Percentiles rank a stretch among this genome's conserved stretches.
Conservation (phyloP, 2,329 filamentous ascomycete genomes). For the Ambrosiella xylebori region DNA sequence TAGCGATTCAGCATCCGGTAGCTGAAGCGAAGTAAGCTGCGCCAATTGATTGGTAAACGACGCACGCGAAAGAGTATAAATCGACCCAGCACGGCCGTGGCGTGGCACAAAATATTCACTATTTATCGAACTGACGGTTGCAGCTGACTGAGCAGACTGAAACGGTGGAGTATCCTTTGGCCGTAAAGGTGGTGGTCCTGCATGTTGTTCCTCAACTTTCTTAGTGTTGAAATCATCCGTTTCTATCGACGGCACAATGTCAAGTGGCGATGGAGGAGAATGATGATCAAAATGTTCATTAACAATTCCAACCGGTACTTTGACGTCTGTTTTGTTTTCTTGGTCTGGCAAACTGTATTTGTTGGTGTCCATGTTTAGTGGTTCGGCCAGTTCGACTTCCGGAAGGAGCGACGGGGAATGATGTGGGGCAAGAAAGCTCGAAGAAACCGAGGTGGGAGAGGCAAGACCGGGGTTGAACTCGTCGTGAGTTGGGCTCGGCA, state of each 20-base stretch:
- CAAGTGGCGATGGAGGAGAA: conserved; percentile 24
- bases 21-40: conserved; percentile 74
- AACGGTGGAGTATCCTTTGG: conserved; percentile 36
- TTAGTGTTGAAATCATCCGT: too few relatives aligned
- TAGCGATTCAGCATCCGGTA: conserved; percentile 71
- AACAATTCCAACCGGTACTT: conserved; percentile 39
- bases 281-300: conserved; percentile 40
- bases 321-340: conserved; percentile 49
- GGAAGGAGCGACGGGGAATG: conserved; percentile 25
- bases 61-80: conserved; percentile 80
- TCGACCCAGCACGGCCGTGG: conserved; percentile 58
- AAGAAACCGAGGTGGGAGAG: conserved; percentile 6
- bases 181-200: conserved; percentile 1
- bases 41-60: conserved; percentile 89
- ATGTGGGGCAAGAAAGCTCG: conserved; percentile 15
- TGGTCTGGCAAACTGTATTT: conserved; percentile 61
- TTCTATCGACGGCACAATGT: conserved; percentile 20
- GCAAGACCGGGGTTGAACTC: conserved; percentile 6
- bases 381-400: conserved; percentile 32
- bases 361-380: conserved; percentile 50
- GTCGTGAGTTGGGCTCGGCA: conserved; percentile 16
- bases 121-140: background rate
- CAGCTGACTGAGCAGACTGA: conserved; percentile 11
- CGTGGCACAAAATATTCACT: conserved; percentile 46
- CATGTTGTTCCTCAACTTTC: background rate